A percentile compares a stretch with the other conserved stretches of the same genome.
Evolutionary conservation across 2,329 filamentous ascomycete genomes (phyloP).

Genomic region (Microsporum ferrugineum): DNA sequence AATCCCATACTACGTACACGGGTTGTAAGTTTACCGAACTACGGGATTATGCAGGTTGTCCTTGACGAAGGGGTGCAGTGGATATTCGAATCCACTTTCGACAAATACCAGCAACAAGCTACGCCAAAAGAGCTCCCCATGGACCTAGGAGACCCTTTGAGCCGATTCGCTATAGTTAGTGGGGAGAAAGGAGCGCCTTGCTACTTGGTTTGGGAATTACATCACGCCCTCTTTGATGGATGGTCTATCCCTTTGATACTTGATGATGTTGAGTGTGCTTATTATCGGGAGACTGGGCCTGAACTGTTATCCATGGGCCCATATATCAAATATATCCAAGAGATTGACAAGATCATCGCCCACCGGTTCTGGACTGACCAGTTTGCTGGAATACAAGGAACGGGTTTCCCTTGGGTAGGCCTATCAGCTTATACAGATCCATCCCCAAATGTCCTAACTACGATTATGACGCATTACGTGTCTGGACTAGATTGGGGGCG

Average conservation of each 20-base stretch:
- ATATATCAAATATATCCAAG: neutral
- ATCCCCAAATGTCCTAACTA: neutral
- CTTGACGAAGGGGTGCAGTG: slow-evolving; percentile 13
- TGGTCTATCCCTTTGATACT: neutral
- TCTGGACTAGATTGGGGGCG: neutral
- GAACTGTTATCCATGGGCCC: neutral
- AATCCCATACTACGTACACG: slow-evolving; percentile 33
- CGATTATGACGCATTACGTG: neutral
- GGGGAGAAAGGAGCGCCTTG: neutral
- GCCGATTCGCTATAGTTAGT: neutral
- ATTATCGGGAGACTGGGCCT: neutral
- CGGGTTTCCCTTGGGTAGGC: slow-evolving; percentile 3
- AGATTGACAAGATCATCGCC: neutral
- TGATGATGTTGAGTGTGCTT: neutral
- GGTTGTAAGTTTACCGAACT: slow-evolving; percentile 15
- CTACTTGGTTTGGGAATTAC: neutral
- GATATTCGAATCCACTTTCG: slow-evolving; percentile 6
- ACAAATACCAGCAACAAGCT: neutral
- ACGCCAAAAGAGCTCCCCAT: slow-evolving; percentile 14
- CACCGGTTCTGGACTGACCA: slow-evolving; percentile 9
- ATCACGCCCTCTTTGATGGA: slow-evolving; percentile 3
- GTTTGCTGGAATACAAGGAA: slow-evolving; percentile 5
- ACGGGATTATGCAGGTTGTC: slow-evolving; percentile 18
- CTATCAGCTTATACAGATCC: neutral
- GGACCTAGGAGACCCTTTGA: neutral